Conservation (phyloP, 805 yeast genomes). For the Saccharomycopsis lassenensis region DNA sequence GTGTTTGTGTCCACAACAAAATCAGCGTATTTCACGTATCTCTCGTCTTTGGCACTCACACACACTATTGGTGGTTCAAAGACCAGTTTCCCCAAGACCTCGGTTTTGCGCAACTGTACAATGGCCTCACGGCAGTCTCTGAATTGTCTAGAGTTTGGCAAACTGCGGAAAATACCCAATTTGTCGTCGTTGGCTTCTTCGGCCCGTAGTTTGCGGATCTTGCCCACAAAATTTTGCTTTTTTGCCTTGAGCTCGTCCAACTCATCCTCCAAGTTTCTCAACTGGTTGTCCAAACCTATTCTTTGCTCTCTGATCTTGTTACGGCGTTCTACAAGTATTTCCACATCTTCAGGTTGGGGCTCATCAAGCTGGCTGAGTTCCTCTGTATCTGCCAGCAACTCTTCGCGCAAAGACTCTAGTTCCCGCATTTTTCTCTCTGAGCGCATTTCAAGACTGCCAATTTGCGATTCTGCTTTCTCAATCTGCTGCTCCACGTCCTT, state of each 20-base stretch:
- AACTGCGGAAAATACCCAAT: slow-evolving; percentile 33
- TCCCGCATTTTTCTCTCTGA: slow-evolving; percentile 15
- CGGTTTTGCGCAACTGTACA: slow-evolving; percentile 24
- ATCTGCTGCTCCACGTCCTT: slow-evolving; percentile 15
- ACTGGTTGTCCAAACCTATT: slow-evolving; percentile 21
- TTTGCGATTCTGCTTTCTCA: slow-evolving; percentile 13
- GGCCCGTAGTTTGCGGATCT: slow-evolving; percentile 26
- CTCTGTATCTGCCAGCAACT: slow-evolving; percentile 19
- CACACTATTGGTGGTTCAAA: slow-evolving; percentile 70
- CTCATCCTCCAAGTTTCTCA: slow-evolving; percentile 32
- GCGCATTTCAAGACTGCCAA: slow-evolving; percentile 15
- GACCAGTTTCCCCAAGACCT: slow-evolving; percentile 33
- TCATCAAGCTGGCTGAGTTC: slow-evolving; percentile 23
- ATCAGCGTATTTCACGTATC: slow-evolving; percentile 46
- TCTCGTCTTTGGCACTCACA: slow-evolving; percentile 39
- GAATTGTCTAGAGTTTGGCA: slow-evolving; percentile 22
- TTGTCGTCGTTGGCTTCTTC: slow-evolving; percentile 33
- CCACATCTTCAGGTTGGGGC: slow-evolving; percentile 20
- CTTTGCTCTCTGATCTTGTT: slow-evolving; percentile 21
- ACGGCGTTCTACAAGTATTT: slow-evolving; percentile 19
- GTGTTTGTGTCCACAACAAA: slow-evolving; percentile 43
- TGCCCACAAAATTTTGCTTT: too few relatives aligned
- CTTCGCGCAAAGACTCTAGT: slow-evolving; percentile 20
- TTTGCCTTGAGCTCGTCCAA: too few relatives aligned
- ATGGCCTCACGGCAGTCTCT: slow-evolving; percentile 26